Evolutionary conservation across 129 eudicot genomes (phyloP), one percentile per base, ranked within the genome.

Genomic region (Arctium minus): DNA sequence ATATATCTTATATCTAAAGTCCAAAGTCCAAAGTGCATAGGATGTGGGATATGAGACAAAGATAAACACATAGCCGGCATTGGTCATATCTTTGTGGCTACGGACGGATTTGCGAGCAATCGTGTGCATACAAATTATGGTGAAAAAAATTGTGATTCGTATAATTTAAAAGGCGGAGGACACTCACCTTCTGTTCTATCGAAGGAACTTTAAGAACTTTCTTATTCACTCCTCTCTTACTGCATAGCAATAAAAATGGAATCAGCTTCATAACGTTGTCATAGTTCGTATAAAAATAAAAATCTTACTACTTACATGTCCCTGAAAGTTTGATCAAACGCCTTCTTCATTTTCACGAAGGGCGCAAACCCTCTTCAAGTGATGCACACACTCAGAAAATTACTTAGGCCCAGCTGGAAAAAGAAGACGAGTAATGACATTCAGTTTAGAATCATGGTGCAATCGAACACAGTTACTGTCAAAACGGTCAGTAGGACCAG

Each of bases 201-300:
- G 98, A 88, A 80, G 98, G 99, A 83, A 96, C 99, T 85, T 96
- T 96, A 79, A 96, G 99, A 79, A 96, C 99, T 75, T 90, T 96
- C 88, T 96, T 96, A 83, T 93, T 96, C 46, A 96, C 99, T 78
- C 81, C 99, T 90, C 99, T 92, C 89, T 92, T 96, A 76, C 99
- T 96, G 92, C 91, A 86, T 12, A 60, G 4, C 5, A 72, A 40
- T 70, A 27, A 9, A 80, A 48, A 31, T 2, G 1, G 35, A 53
- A 84, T 40, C 17, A 18, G 44, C 74, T 73, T 84, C 74, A 65
- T 72, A 42, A 86, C 35, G 40, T 78, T 31, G 11, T 56, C 33
- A 73, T 39, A 15, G 50, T 72, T 76, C 11, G 38, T n/a, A 56
- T 18, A 36, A 73, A 0, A n/a, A 30, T 74, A 65, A 77, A 32